Evolutionary conservation across 129 eudicot species (phyloP).

Genomic region (Dittrichia graveolens): DNA sequence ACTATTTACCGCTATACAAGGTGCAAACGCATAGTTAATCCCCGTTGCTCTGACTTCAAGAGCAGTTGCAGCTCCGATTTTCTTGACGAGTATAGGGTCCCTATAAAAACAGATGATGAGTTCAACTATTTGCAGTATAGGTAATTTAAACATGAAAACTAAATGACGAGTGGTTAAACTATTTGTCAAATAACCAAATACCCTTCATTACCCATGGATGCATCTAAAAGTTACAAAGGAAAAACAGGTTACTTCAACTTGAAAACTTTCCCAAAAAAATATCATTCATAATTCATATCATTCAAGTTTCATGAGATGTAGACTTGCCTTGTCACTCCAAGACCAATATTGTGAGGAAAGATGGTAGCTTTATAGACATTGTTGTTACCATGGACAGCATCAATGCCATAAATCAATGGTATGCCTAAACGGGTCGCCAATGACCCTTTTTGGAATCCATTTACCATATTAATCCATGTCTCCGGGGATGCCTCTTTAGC

Average conservation of each 20-base stretch:
- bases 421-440: slow-evolving; percentile 75
- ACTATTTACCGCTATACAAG: slow-evolving; percentile 73
- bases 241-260: neutral
- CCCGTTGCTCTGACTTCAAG: slow-evolving; percentile 91
- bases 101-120: slow-evolving; percentile 27
- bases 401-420: slow-evolving; percentile 82
- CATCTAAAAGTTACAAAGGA: neutral
- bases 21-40: slow-evolving; percentile 80
- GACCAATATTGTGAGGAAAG: slow-evolving; percentile 87
- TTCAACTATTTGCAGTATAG: neutral
- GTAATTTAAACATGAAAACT: too few species aligned
- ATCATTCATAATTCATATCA: too few species aligned
- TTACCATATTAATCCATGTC: slow-evolving; percentile 76
- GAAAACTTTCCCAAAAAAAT: too few species aligned
- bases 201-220: neutral
- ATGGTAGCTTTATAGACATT: slow-evolving; percentile 79
- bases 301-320: too few species aligned
- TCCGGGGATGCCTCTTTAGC: slow-evolving; percentile 64
- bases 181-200: slow-evolving; percentile 9
- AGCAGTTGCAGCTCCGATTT: slow-evolving; percentile 86
- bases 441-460: slow-evolving; percentile 63
- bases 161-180: too few species aligned
- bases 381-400: slow-evolving; percentile 88
- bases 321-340: slow-evolving; percentile 81
- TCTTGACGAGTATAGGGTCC: slow-evolving; percentile 74